A percentile compares a stretch with the other conserved stretches of the same genome.
Conservation (phyloP, 192 early-diverging fungal species). For the Gryganskiella cystojenkinii region DNA sequence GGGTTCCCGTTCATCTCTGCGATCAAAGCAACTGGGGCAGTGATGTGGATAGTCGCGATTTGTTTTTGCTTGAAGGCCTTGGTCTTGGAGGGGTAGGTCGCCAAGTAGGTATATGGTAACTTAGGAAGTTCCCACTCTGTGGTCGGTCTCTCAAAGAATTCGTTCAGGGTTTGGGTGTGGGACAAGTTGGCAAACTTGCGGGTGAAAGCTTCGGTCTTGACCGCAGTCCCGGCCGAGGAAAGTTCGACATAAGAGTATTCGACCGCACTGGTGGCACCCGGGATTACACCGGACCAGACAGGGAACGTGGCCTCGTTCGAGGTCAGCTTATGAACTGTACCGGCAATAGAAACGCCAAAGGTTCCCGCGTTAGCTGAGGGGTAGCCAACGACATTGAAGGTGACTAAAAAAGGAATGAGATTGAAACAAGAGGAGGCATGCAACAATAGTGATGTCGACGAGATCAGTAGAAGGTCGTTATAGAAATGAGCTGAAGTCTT, state of each 20-base stretch:
- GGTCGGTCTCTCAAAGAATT: conserved; percentile 58
- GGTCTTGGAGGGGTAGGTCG: conserved; percentile 53
- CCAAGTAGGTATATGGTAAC: conserved; percentile 58
- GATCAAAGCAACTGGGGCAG: conserved; percentile 25
- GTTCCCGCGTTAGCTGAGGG: not conserved
- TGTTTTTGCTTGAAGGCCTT: conserved; percentile 55
- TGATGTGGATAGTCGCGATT: conserved; percentile 58
- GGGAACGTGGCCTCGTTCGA: conserved; percentile 14
- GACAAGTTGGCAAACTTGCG: conserved; percentile 7
- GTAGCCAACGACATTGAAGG: conserved; percentile 31
- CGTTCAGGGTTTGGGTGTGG: conserved; percentile 43
- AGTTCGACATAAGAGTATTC: conserved; percentile 38
- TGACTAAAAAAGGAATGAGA: conserved; percentile 11
- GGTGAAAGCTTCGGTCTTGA: conserved; percentile 28
- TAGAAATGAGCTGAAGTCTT: no score
- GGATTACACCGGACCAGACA: conserved; percentile 19
- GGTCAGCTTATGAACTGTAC: conserved; percentile 7
- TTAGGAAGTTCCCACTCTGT: conserved; percentile 53
- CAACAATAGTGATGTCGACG: not conserved
- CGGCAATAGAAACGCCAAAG: conserved; percentile 26
- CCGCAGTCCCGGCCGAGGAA: not conserved
- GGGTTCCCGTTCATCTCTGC: conserved; percentile 40
- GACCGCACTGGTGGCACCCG: conserved; percentile 1
- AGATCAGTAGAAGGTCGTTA: not conserved
- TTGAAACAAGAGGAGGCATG: not conserved